Evolutionary conservation across 225 moss, liverwort and hornwort genomes (phyloP), one percentile per base, ranked within the genome.

Genomic region (Bryoerythrophyllum caledonicum): DNA sequence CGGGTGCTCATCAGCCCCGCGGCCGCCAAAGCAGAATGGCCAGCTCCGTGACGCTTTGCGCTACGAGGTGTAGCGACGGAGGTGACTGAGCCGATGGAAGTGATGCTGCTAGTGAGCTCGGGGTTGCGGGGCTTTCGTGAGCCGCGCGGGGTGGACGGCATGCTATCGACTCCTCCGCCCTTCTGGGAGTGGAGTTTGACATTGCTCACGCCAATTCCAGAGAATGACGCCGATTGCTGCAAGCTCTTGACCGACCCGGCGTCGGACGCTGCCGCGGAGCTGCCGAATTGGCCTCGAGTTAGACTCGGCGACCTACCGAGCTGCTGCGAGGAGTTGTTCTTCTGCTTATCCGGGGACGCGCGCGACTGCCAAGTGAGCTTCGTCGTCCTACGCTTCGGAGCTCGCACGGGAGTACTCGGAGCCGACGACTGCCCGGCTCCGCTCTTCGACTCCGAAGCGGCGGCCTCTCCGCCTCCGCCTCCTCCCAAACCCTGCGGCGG

Each of bases 1-100:
- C 71, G 28, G 72, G 82, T 74, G 28, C 73, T 85, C 20, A 82
- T 53, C 43, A 89, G 25, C 34, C 86, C 90, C 46, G 78, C 73
- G 32, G 75, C 77, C 40, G 66, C 81, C 54, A 86, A 80, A 59
- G 73, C 75, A 21, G 79, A 83, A 72, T 60, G 55, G 57, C 72
- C n/a, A n/a, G n/a, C 80, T 58, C 78, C 80, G 68, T 90, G 88
- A 34, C 90, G 90, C 57, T 79, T 87, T 54, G 83, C 82, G 76
- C 71, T 89, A 78, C 87, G 91, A 76, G 79, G 74, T 34, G 93
- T 93, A 40, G 90, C 90, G 60, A 64, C 68, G 79, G 86, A 78
- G 66, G 86, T 75, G 75, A 90, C 74, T 30, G 87, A 87, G 35
- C 87, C 79, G 21, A 87, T 67, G 21, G 87, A 87, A 4, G 84